Evolutionary conservation across 164 flowering plant genomes (phyloP), one percentile per base, ranked within the genome.

Genomic region (grape (Vitis vinifera)): DNA sequence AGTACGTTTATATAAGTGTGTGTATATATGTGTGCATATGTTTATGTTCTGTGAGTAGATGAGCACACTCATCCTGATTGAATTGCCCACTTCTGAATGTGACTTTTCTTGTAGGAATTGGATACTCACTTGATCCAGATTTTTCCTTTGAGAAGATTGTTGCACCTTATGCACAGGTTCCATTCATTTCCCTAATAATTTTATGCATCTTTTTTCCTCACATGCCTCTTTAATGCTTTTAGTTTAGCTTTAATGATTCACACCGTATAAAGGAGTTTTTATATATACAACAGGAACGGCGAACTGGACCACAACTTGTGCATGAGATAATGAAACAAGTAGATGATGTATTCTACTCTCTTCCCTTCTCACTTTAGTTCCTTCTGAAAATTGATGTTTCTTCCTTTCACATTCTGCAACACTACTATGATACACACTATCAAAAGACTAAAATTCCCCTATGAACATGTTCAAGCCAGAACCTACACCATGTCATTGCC

Each of bases 131-230:
- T 61, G 87, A 94, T 80, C 92, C 94, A 65, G 79, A 92, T 57
- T 94, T 92, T 78, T 94, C 97, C 55, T 94, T 95, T 75, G 88
- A 73, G 31, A 91, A 92, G 78, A 85, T 92, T 77, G 99, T 94
- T 57, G 94, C 98, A 30, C 99, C 99, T 63, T 95, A 89, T 86
- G 99, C 99, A 4, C 95, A 94, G 89, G 98, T 88, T 65, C 16
- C 70, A 48, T 61, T 23, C 27, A 13, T 59, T 63, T 63, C 7
- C 63, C 59, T 52, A 44, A 31, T 31, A 12, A 53, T 48, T n/a
- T 1, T 13, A 37, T 55, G 31, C 56, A 49, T n/a, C 6, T 6
- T 47, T 29, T 49, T 37, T 19, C 13, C 9, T 31, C 6, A 31
- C 6, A 0, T 31, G 6, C 44, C 3, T 31, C 6, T 31, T 7